Percentiles rank a stretch among this genome's conserved stretches.
phyloP scores from a whole-genome alignment of 164 flowering plant species.

The Platanus orientalis region DNA sequence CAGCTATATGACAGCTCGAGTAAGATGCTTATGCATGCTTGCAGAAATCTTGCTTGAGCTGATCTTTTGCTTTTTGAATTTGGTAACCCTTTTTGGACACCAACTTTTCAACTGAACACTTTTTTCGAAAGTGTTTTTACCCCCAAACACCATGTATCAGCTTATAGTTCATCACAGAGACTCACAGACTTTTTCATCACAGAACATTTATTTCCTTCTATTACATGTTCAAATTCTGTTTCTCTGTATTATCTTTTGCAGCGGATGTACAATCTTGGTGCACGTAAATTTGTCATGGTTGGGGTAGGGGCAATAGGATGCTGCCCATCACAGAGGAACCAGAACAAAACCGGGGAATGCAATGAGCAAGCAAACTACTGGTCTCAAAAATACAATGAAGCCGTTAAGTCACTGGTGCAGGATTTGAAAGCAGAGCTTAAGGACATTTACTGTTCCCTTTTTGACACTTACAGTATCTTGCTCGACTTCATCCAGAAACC shows the following conservation, averaged over 20 bases:
- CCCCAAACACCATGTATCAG: too few relatives aligned
- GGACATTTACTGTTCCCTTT: slow-evolving; percentile 47
- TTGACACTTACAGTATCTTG: slow-evolving; percentile 46
- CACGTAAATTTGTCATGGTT: slow-evolving; percentile 43
- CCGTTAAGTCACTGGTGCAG: slow-evolving; percentile 29
- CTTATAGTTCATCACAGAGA: too few relatives aligned
- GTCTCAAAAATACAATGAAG: slow-evolving; percentile 43
- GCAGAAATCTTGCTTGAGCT: too few relatives aligned
- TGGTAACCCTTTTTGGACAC: too few relatives aligned
- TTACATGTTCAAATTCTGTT: not conserved
- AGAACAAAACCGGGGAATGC: slow-evolving; percentile 46
- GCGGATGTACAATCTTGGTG: slow-evolving; percentile 50
- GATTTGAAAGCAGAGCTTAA: slow-evolving; percentile 37
- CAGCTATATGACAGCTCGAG: too few relatives aligned
- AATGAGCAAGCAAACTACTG: slow-evolving; percentile 38
- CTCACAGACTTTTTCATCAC: too few relatives aligned
- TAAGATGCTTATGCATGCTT: too few relatives aligned
- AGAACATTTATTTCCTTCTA: too few relatives aligned
- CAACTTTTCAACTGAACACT: too few relatives aligned
- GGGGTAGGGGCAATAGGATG: slow-evolving; percentile 64
- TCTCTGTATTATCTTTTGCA: slow-evolving; percentile 17
- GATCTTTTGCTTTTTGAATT: too few relatives aligned
- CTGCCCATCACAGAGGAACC: slow-evolving; percentile 49
- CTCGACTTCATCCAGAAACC: slow-evolving; percentile 45
- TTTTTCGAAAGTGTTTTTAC: too few relatives aligned